Base-by-base conservation (phyloP, 306 rosid species). In the Alnus glutinosa region DNA sequence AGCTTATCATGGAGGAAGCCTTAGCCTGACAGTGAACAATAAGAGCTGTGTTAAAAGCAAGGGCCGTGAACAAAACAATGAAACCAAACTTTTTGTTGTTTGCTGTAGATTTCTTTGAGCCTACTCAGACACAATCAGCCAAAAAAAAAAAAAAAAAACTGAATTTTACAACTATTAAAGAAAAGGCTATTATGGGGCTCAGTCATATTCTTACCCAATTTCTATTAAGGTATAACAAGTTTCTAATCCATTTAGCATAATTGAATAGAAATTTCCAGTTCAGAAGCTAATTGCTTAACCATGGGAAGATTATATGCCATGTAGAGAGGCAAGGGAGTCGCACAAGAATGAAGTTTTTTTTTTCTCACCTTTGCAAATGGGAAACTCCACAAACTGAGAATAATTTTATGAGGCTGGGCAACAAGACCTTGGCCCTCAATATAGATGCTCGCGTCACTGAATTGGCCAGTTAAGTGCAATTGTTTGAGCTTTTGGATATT, bases 331-430 rank as follows among this genome's bases (percentile, higher is more conserved):
- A 23, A 67, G 72, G 72, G 72, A n/a, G 51, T 34, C 55, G 64
- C 71, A 28, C 34, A 70, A 77, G 57, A 8, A 30, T 37, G 51
- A 58, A 67, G 78, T 75, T 71, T 23, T 23, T 23, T 23, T 23
- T 23, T 68, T 77, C 87, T 88, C 73, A 94, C 97, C 97, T 88
- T 93, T 72, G 96, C 82, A 82, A 94, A 94, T 30, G 98, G 95
- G 55, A 89, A 77, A 83, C 98, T 94, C 98, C 97, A 94, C 74
- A 89, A 86, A 82, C 98, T 89, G 76, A 94, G 97, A 85, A 94
- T 84, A 83, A 94, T 84, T 85, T 85, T 90, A 82, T 94, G 98
- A 13, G 87, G 84, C 71, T 44, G 89, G 42, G 86, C 89, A 81
- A 92, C 80, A 67, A 91, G 88, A 16, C 91, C 97, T 54, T 81